These are phyloP conservation scores for Fusarium ambrosium DNA, from an alignment of 2,329 filamentous ascomycete species.

Conservation along the genomic window DNA sequence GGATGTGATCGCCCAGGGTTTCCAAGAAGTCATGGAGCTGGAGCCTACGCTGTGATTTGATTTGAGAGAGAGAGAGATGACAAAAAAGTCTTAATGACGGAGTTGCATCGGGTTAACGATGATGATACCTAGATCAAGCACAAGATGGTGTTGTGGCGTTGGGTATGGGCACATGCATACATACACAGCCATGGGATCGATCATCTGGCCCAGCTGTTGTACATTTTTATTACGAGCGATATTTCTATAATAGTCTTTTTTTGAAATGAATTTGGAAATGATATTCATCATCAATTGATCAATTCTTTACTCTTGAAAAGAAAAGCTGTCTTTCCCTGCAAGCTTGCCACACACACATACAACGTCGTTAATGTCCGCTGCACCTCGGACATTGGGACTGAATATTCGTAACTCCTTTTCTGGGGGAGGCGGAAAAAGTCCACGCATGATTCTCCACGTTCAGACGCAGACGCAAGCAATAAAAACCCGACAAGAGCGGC, in stretches of 20 bases:
- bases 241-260: conserved; percentile 1
- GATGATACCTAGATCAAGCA: conserved; percentile 36
- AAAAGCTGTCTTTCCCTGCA: no score
- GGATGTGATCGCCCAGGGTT: conserved; percentile 53
- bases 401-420: neutral
- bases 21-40: conserved; percentile 52
- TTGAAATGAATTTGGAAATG: conserved; percentile 28
- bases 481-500: neutral
- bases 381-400: neutral
- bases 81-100: conserved; percentile 16
- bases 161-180: conserved; percentile 20
- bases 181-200: conserved; percentile 23
- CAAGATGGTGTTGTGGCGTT: conserved; percentile 44
- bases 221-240: conserved; percentile 28
- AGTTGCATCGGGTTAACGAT: conserved; percentile 37
- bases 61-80: neutral
- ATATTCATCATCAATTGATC: conserved; percentile 11
- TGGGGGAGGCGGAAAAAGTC: conserved; percentile 3
- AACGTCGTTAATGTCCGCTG: neutral
- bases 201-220: conserved; percentile 33
- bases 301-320: conserved; percentile 36
- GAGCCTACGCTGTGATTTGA: conserved; percentile 41
- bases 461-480: conserved; percentile 10
- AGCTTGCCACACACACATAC: no score
- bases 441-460: neutral